phyloP scores from a whole-genome alignment of 495 filamentous ascomycete species.

The Tuber umbilicatum region DNA sequence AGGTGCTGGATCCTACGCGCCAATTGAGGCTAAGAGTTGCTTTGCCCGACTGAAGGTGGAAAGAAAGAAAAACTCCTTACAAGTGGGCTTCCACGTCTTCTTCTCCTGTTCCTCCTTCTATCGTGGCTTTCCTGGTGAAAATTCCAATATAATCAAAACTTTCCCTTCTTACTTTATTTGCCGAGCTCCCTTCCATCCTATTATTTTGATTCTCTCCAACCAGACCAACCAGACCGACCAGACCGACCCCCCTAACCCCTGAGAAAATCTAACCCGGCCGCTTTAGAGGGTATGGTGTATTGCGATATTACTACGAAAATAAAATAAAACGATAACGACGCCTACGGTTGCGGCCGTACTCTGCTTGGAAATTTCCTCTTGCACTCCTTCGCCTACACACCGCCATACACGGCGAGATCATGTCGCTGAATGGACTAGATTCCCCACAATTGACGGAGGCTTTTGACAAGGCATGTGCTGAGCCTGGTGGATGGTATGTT shows the following conservation, averaged over 20 bases:
- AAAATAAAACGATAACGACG: slow-evolving; percentile 21
- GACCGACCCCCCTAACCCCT: slow-evolving; percentile 30
- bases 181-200: slow-evolving; percentile 17
- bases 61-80: slow-evolving; percentile 30
- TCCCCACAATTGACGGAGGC: slow-evolving; percentile 71
- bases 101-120: slow-evolving; percentile 13
- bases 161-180: neutral
- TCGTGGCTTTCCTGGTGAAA: slow-evolving; percentile 37
- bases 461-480: slow-evolving; percentile 68
- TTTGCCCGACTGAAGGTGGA: slow-evolving; percentile 11
- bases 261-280: slow-evolving; percentile 22
- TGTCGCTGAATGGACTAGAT: slow-evolving; percentile 98
- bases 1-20: slow-evolving; percentile 19
- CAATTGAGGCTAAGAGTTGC: slow-evolving; percentile 23
- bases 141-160: slow-evolving; percentile 32
- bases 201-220: neutral
- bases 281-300: neutral
- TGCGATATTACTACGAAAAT: neutral
- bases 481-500: slow-evolving; percentile 92
- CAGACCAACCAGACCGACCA: slow-evolving; percentile 21
- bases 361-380: slow-evolving; percentile 14
- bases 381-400: slow-evolving; percentile 17
- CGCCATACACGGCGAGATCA: slow-evolving; percentile 43
- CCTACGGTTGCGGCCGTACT: slow-evolving; percentile 17
- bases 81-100: slow-evolving; percentile 27